These are phyloP conservation scores for Microstegium vimineum DNA, from an alignment of 176 grass and related monocot species.

Conservation along the genomic window DNA sequence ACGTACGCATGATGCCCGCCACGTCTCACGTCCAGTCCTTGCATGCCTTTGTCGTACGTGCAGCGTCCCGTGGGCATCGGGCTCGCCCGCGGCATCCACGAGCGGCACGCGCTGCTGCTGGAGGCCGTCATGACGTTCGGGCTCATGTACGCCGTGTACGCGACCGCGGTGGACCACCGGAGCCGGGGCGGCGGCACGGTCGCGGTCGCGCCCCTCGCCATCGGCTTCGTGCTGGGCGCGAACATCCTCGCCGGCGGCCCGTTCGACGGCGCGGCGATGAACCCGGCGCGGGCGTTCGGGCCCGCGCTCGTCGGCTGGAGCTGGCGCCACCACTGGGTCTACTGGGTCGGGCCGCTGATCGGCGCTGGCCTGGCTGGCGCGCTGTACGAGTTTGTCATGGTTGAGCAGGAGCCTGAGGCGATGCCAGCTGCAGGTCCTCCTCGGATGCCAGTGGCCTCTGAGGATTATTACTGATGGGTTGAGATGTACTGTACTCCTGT, in stretches of 20 bases:
- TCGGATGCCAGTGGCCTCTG: background rate
- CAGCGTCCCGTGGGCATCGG: slow-evolving; percentile 65
- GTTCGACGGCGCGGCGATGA: slow-evolving; percentile 91
- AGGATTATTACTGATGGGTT: slow-evolving; percentile 38
- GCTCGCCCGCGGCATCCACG: slow-evolving; percentile 42
- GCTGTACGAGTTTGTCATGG: slow-evolving; percentile 65
- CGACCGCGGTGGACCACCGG: slow-evolving; percentile 57
- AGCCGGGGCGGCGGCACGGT: slow-evolving; percentile 9
- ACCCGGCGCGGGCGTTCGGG: slow-evolving; percentile 75
- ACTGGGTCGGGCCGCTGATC: slow-evolving; percentile 79
- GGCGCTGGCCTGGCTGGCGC: slow-evolving; percentile 53
- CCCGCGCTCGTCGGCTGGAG: slow-evolving; percentile 74
- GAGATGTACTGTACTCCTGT: no score
- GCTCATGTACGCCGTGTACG: slow-evolving; percentile 70
- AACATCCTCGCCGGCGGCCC: slow-evolving; percentile 76
- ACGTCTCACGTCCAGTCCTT: slow-evolving; percentile 16
- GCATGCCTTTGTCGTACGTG: slow-evolving; percentile 25
- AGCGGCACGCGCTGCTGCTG: slow-evolving; percentile 65
- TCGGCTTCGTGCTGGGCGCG: slow-evolving; percentile 69
- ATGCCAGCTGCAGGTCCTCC: background rate
- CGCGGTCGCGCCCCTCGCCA: slow-evolving; percentile 60
- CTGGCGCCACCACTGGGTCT: slow-evolving; percentile 84
- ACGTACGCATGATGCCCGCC: background rate
- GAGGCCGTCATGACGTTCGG: slow-evolving; percentile 86
- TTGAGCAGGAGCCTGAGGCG: slow-evolving; percentile 33